Conservation (phyloP, 1,284 basidiomycete species). For the Malassezia japonica region DNA sequence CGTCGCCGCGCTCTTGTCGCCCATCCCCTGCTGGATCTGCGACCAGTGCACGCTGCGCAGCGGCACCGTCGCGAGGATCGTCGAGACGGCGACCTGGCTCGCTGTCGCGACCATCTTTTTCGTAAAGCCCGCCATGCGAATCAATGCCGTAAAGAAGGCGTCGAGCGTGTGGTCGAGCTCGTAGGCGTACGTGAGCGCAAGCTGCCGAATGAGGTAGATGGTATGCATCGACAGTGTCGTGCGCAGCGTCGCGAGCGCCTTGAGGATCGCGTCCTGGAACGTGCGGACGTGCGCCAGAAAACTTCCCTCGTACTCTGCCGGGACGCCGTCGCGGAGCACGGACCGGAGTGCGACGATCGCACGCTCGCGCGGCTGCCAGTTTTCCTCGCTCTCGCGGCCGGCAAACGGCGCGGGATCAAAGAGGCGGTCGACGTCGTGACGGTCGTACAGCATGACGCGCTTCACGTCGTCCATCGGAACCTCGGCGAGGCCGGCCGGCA, state of each 20-base stretch:
- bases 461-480: slow-evolving; percentile 26
- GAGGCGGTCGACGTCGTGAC: slow-evolving; percentile 72
- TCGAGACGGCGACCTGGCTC: slow-evolving; percentile 65
- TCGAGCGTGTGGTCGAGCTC: slow-evolving; percentile 57
- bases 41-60: slow-evolving; percentile 62
- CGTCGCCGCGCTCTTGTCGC: slow-evolving; percentile 74
- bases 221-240: slow-evolving; percentile 80
- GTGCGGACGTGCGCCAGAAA: slow-evolving; percentile 68
- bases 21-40: slow-evolving; percentile 62
- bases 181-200: slow-evolving; percentile 53
- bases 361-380: slow-evolving; percentile 78
- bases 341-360: slow-evolving; percentile 72
- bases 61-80: slow-evolving; percentile 63
- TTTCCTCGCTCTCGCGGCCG: slow-evolving; percentile 93
- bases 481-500: slow-evolving; percentile 11
- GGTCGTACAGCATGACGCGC: slow-evolving; percentile 64
- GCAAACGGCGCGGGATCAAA: slow-evolving; percentile 73
- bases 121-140: slow-evolving; percentile 83
- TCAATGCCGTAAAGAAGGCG: slow-evolving; percentile 61
- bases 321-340: slow-evolving; percentile 77
- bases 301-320: slow-evolving; percentile 61
- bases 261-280: slow-evolving; percentile 70
- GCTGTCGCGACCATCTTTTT: slow-evolving; percentile 85
- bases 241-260: slow-evolving; percentile 78
- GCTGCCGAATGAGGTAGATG: slow-evolving; percentile 67